Evolutionary conservation across 2,329 filamentous ascomycete species (phyloP), one percentile per base, ranked within the genome.

Genomic region (Pyricularia pennisetigena): DNA sequence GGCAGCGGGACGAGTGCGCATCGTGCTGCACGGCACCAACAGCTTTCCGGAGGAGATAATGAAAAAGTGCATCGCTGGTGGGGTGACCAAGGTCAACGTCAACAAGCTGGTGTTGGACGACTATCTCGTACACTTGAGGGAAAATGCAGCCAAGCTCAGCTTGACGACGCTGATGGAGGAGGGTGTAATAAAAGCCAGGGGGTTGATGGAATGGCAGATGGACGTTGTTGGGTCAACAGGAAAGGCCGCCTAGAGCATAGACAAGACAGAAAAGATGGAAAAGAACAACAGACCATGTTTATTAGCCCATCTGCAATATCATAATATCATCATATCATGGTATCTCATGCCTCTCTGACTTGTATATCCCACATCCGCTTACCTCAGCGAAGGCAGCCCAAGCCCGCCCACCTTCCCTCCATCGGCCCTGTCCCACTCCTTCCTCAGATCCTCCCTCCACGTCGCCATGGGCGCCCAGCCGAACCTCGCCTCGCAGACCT

Each of bases 71-170:
- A 82, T 84, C 73, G 74, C 75, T 24, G 78, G 74, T 5, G 82
- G 82, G 64, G 79, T 83, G 49, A 78, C 77, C 65, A 83, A 83
- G 75, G 74, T 83, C 71, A 84, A 84, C 71, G 82, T 84, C 75
- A 84, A 84, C 75, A 82, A 82, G 63, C 72, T 82, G 49, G 78
- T 85, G 24, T 75, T 83, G 16, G 79, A 83, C 68, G 78, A 79
- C 59, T 82, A 82, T 68, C 76, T 81, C 41, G 76, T 76, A 67
- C 74, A 81, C 69, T 69, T 84, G 30, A 75, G 78, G 70, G 71
- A 76, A 62, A 77, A 81, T 35, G 79, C 79, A 5, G 70, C 77
- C 64, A 77, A 72, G 67, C 64, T 73, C 70, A 71, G 71, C 20
- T 71, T 79, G 65, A 81, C 78, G n/a, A 74, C 75, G 59, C 71